Conservation (phyloP, 1,139 yeast species). For the Nakaseomyces sp. region DNA sequence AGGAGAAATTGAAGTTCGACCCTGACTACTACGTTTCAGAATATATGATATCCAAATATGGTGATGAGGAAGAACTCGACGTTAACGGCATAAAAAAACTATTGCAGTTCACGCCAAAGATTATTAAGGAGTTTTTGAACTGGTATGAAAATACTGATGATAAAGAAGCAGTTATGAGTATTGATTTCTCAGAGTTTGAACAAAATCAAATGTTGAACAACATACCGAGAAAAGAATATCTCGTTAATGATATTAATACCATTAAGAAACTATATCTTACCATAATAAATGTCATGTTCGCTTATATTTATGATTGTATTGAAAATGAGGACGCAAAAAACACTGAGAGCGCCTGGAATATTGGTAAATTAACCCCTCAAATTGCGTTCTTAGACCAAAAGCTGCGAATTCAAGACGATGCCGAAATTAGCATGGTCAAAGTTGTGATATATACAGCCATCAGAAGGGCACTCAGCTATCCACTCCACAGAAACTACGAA, state of each 20-base stretch:
- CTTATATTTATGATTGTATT: conserved; percentile 64
- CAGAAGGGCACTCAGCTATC: conserved; percentile 68
- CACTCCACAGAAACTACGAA: conserved; percentile 65
- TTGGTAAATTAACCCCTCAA: conserved; percentile 79
- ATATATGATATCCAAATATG: conserved; percentile 50
- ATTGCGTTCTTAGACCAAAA: conserved; percentile 60
- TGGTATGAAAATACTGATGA: conserved; percentile 40
- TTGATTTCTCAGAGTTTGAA: conserved; percentile 51
- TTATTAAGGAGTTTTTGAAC: conserved; percentile 36
- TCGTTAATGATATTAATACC: conserved; percentile 42
- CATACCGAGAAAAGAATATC: conserved; percentile 55
- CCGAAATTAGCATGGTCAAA: conserved; percentile 34
- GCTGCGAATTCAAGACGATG: conserved; percentile 35
- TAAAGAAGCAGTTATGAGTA: conserved; percentile 26
- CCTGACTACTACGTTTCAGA: conserved; percentile 87
- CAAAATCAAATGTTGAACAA: conserved; percentile 53
- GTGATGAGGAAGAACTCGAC: conserved; percentile 40
- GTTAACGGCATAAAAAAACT: conserved; percentile 47
- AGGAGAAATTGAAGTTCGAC: conserved; percentile 75
- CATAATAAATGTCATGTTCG: conserved; percentile 58
- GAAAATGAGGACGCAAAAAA: conserved; percentile 71
- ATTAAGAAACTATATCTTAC: conserved; percentile 40
- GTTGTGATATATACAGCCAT: conserved; percentile 52
- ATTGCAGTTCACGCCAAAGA: conserved; percentile 50
- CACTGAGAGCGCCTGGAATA: conserved; percentile 88